These are phyloP conservation scores for Paracoccidioides brasiliensis DNA, from an alignment of 2,329 filamentous ascomycete genomes.

Conservation along the genomic window DNA sequence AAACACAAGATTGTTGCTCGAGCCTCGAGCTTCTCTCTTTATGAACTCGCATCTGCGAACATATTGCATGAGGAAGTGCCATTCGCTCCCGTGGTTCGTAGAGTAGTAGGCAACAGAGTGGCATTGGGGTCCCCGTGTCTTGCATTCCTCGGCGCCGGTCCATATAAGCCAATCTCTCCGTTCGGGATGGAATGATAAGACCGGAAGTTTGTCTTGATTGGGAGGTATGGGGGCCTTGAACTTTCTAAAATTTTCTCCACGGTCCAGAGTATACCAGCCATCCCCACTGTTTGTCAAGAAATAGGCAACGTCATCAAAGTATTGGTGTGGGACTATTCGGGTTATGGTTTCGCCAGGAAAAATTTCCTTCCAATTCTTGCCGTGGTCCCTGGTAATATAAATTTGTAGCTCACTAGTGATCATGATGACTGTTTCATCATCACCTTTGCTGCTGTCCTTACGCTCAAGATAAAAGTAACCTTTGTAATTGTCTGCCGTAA, in stretches of 20 bases:
- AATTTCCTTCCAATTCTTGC: constrained; percentile 67
- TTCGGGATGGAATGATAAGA: constrained; percentile 70
- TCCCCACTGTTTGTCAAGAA: constrained; percentile 59
- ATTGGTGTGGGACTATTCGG: constrained; percentile 61
- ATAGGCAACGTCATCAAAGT: constrained; percentile 75
- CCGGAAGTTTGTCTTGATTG: constrained; percentile 32
- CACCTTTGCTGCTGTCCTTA: constrained; percentile 46
- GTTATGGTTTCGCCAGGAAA: constrained; percentile 57
- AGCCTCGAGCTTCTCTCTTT: constrained; percentile 42
- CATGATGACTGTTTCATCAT: constrained; percentile 62
- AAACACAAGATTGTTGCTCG: constrained; percentile 51
- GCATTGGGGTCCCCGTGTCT: constrained; percentile 42
- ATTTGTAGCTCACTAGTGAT: constrained; percentile 47
- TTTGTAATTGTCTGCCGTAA: constrained; percentile 45
- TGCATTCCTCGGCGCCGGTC: constrained; percentile 60
- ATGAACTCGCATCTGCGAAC: constrained; percentile 81
- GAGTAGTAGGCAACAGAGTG: constrained; percentile 63
- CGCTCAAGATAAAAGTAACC: constrained; percentile 68
- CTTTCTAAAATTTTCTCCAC: constrained; percentile 57
- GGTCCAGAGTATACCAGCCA: constrained; percentile 70
- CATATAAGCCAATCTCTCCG: constrained; percentile 86
- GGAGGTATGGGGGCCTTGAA: constrained; percentile 58
- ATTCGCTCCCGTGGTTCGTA: constrained; percentile 63
- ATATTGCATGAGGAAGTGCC: constrained; percentile 61
- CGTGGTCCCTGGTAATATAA: constrained; percentile 70